Evolutionary conservation across 2,329 filamentous ascomycete genomes (phyloP).

Genomic region (Sarocladium brachiariae): DNA sequence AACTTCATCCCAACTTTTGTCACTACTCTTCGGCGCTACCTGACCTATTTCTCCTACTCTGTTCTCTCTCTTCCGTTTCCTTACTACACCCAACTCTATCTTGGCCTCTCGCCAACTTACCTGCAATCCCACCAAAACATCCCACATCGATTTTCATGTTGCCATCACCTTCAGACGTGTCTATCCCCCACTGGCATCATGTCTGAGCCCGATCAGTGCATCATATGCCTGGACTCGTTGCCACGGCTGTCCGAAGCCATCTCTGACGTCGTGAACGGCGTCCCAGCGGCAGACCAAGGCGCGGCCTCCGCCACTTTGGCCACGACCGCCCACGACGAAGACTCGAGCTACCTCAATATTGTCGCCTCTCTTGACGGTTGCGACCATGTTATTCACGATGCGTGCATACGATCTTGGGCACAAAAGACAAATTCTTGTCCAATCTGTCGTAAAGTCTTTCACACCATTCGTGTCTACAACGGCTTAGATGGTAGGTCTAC

Average conservation of each 20-base stretch:
- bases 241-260: slow-evolving; percentile 26
- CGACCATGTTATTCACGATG: slow-evolving; percentile 86
- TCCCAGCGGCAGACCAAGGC: slow-evolving; percentile 8
- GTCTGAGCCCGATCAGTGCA: slow-evolving; percentile 58
- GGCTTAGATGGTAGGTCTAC: slow-evolving; percentile 65
- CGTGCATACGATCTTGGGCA: slow-evolving; percentile 89
- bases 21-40: slow-evolving; percentile 12
- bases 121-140: slow-evolving; percentile 15
- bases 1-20: slow-evolving; percentile 13
- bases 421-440: slow-evolving; percentile 97
- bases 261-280: slow-evolving; percentile 16
- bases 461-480: slow-evolving; percentile 78
- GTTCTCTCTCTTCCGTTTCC: slow-evolving; percentile 3
- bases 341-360: slow-evolving; percentile 30
- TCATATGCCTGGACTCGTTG: slow-evolving; percentile 61
- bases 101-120: slow-evolving; percentile 8
- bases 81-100: background rate
- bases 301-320: slow-evolving; percentile 19
- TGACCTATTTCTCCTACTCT: slow-evolving; percentile 15
- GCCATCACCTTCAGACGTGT: slow-evolving; percentile 30
- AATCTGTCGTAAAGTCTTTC: slow-evolving; percentile 89
- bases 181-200: slow-evolving; percentile 36
- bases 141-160: slow-evolving; percentile 37
- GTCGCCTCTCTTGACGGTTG: slow-evolving; percentile 65
- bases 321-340: slow-evolving; percentile 13